Evolutionary conservation across 164 flowering plant genomes (phyloP).

Genomic region (Sedum album): DNA sequence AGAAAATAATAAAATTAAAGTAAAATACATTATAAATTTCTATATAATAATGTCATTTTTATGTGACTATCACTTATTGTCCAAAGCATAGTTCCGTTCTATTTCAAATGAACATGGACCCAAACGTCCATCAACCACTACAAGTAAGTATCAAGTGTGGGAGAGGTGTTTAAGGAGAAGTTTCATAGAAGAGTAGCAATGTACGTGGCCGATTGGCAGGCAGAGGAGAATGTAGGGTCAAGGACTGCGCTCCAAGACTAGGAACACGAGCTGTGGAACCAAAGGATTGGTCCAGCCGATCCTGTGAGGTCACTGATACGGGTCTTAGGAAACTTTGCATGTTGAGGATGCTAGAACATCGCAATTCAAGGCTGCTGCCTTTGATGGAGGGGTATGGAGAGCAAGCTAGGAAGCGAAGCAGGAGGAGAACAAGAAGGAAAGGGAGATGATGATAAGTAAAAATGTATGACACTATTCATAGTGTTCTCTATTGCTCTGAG

Average conservation of each 20-base stretch:
- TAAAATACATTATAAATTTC: too few relatives aligned
- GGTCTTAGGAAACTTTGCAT: slow-evolving; percentile 49
- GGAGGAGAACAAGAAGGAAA: background rate
- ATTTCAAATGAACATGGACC: too few relatives aligned
- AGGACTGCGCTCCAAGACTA: too few relatives aligned
- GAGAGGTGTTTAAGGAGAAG: too few relatives aligned
- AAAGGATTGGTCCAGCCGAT: slow-evolving; percentile 54
- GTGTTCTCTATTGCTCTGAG: background rate
- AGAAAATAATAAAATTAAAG: too few relatives aligned
- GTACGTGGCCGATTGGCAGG: slow-evolving; percentile 78
- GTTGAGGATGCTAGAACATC: slow-evolving; percentile 23
- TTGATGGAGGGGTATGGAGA: too few relatives aligned
- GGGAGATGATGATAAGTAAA: background rate
- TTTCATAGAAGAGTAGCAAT: slow-evolving; percentile 81
- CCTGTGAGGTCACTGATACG: slow-evolving; percentile 67
- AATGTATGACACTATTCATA: background rate
- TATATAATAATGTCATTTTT: too few relatives aligned
- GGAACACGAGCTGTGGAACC: slow-evolving; percentile 64
- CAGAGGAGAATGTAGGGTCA: slow-evolving; percentile 60
- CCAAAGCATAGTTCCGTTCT: too few relatives aligned
- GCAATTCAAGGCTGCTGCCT: slow-evolving; percentile 28
- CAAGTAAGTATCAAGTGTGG: too few relatives aligned
- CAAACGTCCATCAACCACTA: too few relatives aligned
- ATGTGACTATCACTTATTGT: too few relatives aligned
- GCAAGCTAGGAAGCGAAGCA: slow-evolving; percentile 7